These are phyloP conservation scores for Ampelocalamus luodianensis DNA, from an alignment of 176 grass and related monocot genomes.

Conservation along the genomic window DNA sequence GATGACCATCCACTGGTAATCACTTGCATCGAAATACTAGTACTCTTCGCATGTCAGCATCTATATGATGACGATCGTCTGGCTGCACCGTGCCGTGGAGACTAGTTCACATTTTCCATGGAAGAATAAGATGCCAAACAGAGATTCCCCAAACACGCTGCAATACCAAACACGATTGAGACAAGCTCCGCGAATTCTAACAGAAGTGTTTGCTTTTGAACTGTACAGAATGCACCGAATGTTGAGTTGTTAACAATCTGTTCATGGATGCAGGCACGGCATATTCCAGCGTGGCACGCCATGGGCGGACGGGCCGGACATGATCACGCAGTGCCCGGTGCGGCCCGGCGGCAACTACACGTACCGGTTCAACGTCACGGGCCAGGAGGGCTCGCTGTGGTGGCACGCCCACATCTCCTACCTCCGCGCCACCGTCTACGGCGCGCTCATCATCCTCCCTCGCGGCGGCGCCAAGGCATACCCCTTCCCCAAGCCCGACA, in stretches of 20 bases:
- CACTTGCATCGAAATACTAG: background rate
- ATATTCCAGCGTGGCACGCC: constrained; percentile 51
- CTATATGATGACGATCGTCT: background rate
- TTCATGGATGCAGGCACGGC: constrained; percentile 51
- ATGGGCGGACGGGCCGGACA: constrained; percentile 73
- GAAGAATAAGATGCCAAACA: background rate
- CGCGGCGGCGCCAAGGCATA: constrained; percentile 34
- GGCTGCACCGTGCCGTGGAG: background rate
- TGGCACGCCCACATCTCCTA: constrained; percentile 72
- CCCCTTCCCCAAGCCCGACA: constrained; percentile 57
- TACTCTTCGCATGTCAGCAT: background rate
- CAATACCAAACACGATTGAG: no score
- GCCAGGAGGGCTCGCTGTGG: constrained; percentile 77
- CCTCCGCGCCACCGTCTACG: constrained; percentile 69
- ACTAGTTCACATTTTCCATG: background rate
- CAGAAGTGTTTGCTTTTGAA: background rate
- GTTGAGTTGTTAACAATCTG: background rate
- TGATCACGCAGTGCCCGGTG: constrained; percentile 75
- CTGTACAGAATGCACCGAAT: background rate
- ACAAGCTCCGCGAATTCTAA: background rate
- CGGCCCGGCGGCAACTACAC: constrained; percentile 51
- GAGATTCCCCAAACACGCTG: background rate
- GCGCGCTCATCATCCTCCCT: constrained; percentile 59
- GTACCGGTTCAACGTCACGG: constrained; percentile 55
- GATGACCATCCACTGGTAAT: constrained; percentile 66